These are phyloP conservation scores for Paramecium biaurelia DNA, from an alignment of 73 alveolate genomes.

Conservation along the genomic window DNA sequence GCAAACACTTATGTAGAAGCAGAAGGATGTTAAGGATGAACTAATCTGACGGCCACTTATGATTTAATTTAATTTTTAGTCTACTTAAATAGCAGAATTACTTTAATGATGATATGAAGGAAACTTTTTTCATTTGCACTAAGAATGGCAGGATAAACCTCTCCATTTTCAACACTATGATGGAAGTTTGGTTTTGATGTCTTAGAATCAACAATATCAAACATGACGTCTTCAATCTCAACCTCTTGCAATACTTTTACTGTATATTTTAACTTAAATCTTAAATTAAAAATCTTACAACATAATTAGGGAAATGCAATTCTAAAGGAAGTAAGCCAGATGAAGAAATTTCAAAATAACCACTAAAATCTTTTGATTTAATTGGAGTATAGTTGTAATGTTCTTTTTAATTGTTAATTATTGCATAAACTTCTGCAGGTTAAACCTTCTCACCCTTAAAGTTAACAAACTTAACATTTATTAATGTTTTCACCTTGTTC, in stretches of 20 bases:
- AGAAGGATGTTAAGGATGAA: not conserved
- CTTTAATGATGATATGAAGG: conserved; percentile 20
- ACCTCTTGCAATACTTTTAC: not conserved
- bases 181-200: not conserved
- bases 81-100: not conserved
- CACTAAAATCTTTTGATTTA: conserved; percentile 35
- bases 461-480: not conserved
- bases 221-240: not conserved
- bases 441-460: not conserved
- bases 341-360: not conserved
- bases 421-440: not conserved
- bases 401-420: not conserved
- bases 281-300: not conserved
- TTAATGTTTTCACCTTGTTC: not conserved
- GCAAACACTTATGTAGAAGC: conserved; percentile 23
- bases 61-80: not conserved
- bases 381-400: not conserved
- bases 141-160: not conserved
- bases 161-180: conserved; percentile 8
- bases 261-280: not conserved
- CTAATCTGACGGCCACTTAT: conserved; percentile 16
- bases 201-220: conserved; percentile 10
- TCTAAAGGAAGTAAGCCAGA: not conserved
- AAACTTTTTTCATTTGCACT: not conserved
- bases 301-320: not conserved